These are phyloP conservation scores for Myrica gale DNA, from an alignment of 306 rosid species.

Conservation along the genomic window DNA sequence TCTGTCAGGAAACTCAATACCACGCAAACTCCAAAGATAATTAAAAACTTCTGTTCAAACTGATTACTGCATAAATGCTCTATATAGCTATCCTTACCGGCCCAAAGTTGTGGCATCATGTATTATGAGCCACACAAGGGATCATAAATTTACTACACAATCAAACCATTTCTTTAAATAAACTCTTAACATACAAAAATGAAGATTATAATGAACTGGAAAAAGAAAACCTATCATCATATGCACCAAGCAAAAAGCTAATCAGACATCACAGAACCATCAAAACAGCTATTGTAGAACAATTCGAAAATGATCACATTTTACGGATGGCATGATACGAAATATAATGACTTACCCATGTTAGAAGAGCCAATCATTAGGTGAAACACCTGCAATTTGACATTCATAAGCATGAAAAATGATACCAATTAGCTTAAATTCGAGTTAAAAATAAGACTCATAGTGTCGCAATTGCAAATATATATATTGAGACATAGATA, in stretches of 20 bases:
- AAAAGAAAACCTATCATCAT: constrained; percentile 9
- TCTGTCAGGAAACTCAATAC: not conserved
- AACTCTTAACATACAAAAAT: not conserved
- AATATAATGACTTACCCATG: constrained; percentile 56
- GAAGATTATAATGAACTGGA: not conserved
- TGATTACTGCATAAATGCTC: not conserved
- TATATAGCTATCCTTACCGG: not conserved
- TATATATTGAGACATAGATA: not conserved
- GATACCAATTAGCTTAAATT: constrained; percentile 17
- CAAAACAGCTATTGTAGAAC: not conserved
- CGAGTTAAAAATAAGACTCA: not conserved
- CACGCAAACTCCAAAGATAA: not conserved
- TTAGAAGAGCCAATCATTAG: constrained; percentile 87
- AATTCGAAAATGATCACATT: constrained; percentile 3
- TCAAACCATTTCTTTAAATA: not conserved
- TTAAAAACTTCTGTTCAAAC: not conserved
- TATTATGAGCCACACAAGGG: not conserved
- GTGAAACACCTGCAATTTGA: constrained; percentile 82
- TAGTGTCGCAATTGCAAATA: not conserved
- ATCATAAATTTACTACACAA: not conserved
- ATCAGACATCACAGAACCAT: constrained; percentile 13
- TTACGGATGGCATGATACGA: constrained; percentile 23
- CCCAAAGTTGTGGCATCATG: not conserved
- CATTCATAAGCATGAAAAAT: constrained; percentile 35
- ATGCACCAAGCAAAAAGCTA: constrained; percentile 10